phyloP scores from a whole-genome alignment of 2,329 filamentous ascomycete species.

The Pseudocercospora pini-densiflorae region DNA sequence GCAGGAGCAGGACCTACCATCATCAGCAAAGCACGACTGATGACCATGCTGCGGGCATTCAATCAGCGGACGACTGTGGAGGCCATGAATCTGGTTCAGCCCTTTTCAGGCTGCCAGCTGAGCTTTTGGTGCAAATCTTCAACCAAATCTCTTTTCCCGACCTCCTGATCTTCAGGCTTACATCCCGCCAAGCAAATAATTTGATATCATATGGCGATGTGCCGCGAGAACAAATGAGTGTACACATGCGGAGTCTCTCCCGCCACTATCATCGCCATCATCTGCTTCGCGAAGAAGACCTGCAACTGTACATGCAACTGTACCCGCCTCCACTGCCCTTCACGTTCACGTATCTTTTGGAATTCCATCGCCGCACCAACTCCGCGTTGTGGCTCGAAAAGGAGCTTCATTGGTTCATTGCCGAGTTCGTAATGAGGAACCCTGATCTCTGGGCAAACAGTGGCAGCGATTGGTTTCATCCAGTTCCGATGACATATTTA shows the following conservation, averaged over 20 bases:
- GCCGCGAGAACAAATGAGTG: constrained; percentile 10
- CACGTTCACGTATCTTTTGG: constrained; percentile 11
- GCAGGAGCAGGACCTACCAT: background rate
- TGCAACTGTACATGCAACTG: constrained; percentile 11
- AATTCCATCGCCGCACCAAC: constrained; percentile 9
- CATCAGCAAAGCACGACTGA: background rate
- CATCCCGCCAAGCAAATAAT: constrained; percentile 6
- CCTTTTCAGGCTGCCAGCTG: constrained; percentile 13
- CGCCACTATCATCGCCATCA: background rate
- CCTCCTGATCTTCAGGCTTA: background rate
- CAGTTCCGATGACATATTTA: background rate
- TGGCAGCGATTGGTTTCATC: constrained; percentile 2
- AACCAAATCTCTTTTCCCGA: constrained; percentile 7
- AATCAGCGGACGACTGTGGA: background rate
- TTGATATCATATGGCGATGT: constrained; percentile 10
- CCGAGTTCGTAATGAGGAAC: constrained; percentile 3
- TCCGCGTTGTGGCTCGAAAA: background rate
- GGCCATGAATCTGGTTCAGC: background rate
- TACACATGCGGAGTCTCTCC: background rate
- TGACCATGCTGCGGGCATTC: too few species aligned
- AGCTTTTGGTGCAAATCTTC: constrained; percentile 13
- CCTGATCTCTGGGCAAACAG: constrained; percentile 12
- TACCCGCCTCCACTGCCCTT: constrained; percentile 13
- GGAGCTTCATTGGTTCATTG: background rate
- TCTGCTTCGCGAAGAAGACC: background rate